Percentiles rank a stretch among this genome's conserved stretches.
These are phyloP conservation scores for Tylopilus balloui DNA, from an alignment of 768 basidiomycete genomes.

Conservation along the genomic window DNA sequence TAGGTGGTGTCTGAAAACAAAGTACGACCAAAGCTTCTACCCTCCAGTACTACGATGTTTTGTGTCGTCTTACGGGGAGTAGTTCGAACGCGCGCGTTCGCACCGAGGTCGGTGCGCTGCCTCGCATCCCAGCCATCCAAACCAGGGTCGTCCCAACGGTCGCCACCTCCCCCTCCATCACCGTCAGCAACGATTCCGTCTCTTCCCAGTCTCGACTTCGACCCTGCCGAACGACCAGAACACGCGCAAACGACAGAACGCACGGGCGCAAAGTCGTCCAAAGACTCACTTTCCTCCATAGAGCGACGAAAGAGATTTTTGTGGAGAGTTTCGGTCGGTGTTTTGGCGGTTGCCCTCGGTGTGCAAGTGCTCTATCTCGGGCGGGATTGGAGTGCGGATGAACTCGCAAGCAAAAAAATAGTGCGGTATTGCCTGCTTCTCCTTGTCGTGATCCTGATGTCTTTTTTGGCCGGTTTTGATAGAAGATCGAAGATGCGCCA, in stretches of 20 bases:
- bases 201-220: conserved; percentile 61
- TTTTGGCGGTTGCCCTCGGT: conserved; percentile 54
- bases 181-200: conserved; percentile 4
- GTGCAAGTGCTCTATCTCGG: conserved; percentile 64
- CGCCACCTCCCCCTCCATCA: conserved; percentile 5
- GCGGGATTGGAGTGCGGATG: conserved; percentile 71
- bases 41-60: conserved; percentile 16
- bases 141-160: conserved; percentile 1
- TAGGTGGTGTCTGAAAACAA: neutral
- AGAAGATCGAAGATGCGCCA: conserved; percentile 59
- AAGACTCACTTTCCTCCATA: conserved; percentile 71
- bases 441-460: neutral
- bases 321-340: conserved; percentile 49
- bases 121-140: conserved; percentile 24
- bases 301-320: conserved; percentile 64
- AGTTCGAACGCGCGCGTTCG: conserved; percentile 15
- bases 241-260: conserved; percentile 41
- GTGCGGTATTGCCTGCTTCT: conserved; percentile 36
- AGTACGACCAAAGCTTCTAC: neutral
- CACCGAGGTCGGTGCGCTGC: conserved; percentile 19
- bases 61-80: conserved; percentile 22
- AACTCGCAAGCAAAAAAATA: conserved; percentile 59
- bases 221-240: conserved; percentile 42
- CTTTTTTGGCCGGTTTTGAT: neutral
- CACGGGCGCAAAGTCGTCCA: conserved; percentile 76